phyloP scores from a whole-genome alignment of 75 land plant species.

The Adiantum capillusveneris region DNA sequence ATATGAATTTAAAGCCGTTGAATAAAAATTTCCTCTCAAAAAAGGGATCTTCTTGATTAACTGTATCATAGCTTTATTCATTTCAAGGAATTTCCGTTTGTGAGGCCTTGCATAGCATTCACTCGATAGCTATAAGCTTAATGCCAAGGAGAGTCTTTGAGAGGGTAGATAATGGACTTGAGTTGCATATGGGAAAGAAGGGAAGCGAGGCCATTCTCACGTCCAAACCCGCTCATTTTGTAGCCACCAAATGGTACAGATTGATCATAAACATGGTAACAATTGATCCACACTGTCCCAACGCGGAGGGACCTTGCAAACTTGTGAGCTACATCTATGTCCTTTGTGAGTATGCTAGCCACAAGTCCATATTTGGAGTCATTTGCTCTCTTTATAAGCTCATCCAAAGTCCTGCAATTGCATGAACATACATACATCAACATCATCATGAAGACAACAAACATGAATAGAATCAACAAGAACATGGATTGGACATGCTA shows the following conservation, averaged over 20 bases:
- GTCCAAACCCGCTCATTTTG: constrained; percentile 82
- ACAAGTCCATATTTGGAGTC: constrained; percentile 19
- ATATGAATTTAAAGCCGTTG: no score
- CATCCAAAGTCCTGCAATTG: constrained; percentile 22
- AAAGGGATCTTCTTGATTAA: no score
- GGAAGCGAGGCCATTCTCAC: constrained; percentile 48
- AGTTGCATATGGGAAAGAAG: constrained; percentile 52
- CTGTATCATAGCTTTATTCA: no score
- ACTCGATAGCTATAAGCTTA: no score
- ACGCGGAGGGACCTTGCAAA: constrained; percentile 23
- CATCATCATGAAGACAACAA: no score
- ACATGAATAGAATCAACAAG: no score
- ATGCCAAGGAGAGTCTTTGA: constrained; percentile 63
- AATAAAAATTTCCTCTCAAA: no score
- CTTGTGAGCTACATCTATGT: constrained; percentile 24
- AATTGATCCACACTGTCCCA: constrained; percentile 36
- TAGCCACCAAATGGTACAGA: constrained; percentile 66
- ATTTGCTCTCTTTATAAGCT: constrained; percentile 19
- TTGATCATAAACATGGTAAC: constrained; percentile 34
- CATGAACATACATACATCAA: no score
- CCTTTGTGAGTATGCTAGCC: constrained; percentile 19
- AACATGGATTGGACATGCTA: no score
- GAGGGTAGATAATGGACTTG: constrained; percentile 64
- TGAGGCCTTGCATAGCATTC: no score
- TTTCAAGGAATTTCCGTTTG: no score